Conservation (phyloP, 2,329 filamentous ascomycete genomes). For the Microcyclospora pomicola region DNA sequence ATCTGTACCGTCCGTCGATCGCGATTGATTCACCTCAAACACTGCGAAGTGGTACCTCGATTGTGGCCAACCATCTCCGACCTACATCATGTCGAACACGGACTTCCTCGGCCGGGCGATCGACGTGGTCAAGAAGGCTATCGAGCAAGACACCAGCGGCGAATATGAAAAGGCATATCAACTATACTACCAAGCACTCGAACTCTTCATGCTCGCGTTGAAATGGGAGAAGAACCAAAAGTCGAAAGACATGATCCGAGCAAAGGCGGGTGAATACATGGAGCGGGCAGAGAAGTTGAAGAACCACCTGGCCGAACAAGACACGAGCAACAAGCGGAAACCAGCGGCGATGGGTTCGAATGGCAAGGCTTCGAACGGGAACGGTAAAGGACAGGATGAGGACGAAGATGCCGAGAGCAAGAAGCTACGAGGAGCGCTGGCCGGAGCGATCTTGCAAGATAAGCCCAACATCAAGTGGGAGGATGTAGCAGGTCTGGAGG, state of each 20-base stretch:
- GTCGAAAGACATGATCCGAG: constrained; percentile 92
- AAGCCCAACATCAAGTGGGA: constrained; percentile 97
- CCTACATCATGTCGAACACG: constrained; percentile 67
- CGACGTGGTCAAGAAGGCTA: constrained; percentile 92
- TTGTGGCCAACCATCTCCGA: too few species aligned
- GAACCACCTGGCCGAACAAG: constrained; percentile 64
- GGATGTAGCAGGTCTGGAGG: constrained; percentile 88
- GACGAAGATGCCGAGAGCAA: constrained; percentile 76
- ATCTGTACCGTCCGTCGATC: too few species aligned
- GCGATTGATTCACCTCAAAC: too few species aligned
- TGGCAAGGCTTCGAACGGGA: constrained; percentile 49
- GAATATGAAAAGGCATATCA: constrained; percentile 97
- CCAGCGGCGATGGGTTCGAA: constrained; percentile 59
- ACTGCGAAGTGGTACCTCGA: too few species aligned
- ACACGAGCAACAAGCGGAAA: constrained; percentile 53
- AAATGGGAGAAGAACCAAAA: constrained; percentile 99
- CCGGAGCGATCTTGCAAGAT: constrained; percentile 85
- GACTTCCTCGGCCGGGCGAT: constrained; percentile 96
- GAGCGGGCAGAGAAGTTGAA: constrained; percentile 98
- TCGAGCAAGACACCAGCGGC: constrained; percentile 86
- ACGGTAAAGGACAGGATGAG: constrained; percentile 45
- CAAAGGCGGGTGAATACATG: constrained; percentile 94
- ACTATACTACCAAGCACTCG: constrained; percentile 85
- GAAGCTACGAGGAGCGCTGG: constrained; percentile 81
- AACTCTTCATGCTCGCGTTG: constrained; percentile 95